Conservation (phyloP, 2,329 filamentous ascomycete species). For the Trichoderma harzianum region DNA sequence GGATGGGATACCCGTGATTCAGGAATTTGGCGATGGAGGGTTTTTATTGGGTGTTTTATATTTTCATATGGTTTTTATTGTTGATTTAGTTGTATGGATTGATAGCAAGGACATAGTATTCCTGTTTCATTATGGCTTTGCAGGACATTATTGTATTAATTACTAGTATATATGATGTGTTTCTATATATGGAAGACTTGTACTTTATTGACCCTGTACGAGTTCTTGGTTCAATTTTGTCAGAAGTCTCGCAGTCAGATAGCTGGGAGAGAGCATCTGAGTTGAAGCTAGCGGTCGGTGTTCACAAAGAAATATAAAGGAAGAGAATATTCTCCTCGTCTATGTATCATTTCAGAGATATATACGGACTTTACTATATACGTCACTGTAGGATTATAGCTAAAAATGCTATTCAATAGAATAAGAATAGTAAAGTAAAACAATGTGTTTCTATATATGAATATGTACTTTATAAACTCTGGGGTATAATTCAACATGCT, state of each 20-base stretch:
- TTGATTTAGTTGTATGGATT: constrained; percentile 6
- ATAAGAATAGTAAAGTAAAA: neutral
- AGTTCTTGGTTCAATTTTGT: too few relatives aligned
- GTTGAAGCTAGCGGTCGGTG: too few relatives aligned
- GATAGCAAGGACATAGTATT: neutral
- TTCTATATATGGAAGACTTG: neutral
- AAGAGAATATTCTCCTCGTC: too few relatives aligned
- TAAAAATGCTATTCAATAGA: too few relatives aligned
- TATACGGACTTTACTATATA: too few relatives aligned
- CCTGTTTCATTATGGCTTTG: neutral
- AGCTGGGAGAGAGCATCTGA: too few relatives aligned
- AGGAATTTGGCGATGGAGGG: constrained; percentile 7
- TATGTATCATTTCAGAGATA: too few relatives aligned
- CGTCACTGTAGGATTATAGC: too few relatives aligned
- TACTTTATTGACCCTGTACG: too few relatives aligned
- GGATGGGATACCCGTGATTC: constrained; percentile 12
- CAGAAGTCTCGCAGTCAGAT: too few relatives aligned
- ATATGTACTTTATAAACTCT: neutral
- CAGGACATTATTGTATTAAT: neutral
- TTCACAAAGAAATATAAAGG: too few relatives aligned
- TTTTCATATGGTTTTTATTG: neutral
- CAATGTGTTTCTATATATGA: neutral
- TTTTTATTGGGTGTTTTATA: neutral
- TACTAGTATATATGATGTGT: neutral
- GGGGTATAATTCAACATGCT: constrained; percentile 3